Evolutionary conservation across 768 basidiomycete species (phyloP), one percentile per base, ranked within the genome.

Genomic region (Pholiota conissans): DNA sequence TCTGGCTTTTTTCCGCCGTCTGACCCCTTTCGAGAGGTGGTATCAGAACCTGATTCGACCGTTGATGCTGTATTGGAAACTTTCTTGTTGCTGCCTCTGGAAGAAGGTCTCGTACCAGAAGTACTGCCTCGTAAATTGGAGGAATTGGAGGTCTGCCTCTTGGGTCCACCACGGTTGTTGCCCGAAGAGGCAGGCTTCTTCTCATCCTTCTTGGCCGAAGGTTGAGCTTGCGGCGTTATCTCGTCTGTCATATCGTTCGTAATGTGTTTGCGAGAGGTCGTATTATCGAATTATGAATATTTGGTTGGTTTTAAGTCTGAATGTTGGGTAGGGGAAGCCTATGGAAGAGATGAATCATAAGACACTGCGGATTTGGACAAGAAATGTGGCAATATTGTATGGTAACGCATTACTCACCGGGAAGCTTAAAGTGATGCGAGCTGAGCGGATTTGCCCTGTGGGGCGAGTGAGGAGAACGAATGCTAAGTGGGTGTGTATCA

Each of bases 231-330:
- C 68, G 82, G 78, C 73, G 79, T 79, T 69, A 79, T 76, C 80
- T 90, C 86, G 81, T 93, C 91, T 73, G 88, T 90, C 91, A 93
- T 93, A 74, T 86, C 84, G 87, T 84, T 90, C 88, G 86, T 92
- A 80, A 85, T 71, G 79, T 75, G 75, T 70, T 69, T 67, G 63
- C 69, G 75, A 64, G 73, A 72, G 71, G 71, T 71, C 64, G 68
- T 72, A 74, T 76, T 81, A 71, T 72, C 65, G 63, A 56, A 63
- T 80, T 84, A 84, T 79, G 69, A 66, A 73, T 71, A 81, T 76
- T 79, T 77, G 76, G 74, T 69, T 68, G 52, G 56, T 63, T 59
- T 59, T 61, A 57, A 60, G 53, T 61, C 67, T 63, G 48, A 53
- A 55, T 56, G 54, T 54, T 28, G 49, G 30, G 39, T 57, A 46